Percentiles rank a stretch among this genome's conserved stretches.
Conservation (phyloP, 257 asterid species). For the Capsicum pubescens region DNA sequence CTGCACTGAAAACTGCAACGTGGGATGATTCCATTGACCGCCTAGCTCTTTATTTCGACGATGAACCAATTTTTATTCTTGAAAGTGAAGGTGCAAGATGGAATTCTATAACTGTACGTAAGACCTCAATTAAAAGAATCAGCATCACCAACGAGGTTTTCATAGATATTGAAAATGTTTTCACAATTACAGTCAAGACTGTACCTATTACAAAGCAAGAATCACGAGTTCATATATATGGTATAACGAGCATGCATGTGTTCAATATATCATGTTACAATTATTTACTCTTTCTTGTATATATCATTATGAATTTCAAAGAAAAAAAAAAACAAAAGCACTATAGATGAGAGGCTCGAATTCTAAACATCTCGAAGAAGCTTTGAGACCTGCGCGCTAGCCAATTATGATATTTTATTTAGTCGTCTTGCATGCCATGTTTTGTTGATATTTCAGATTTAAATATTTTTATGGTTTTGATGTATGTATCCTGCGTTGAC, state of each 20-base stretch:
- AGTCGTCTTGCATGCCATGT: too few species aligned
- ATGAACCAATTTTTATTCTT: conserved; percentile 10
- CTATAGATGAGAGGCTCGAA: too few species aligned
- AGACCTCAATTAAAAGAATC: conserved; percentile 6
- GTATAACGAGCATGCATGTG: neutral
- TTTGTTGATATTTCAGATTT: too few species aligned
- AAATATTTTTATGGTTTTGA: too few species aligned
- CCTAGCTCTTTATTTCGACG: neutral
- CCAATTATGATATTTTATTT: too few species aligned
- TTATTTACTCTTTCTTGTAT: neutral
- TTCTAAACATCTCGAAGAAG: too few species aligned
- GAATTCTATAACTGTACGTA: conserved; percentile 23
- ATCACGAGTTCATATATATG: conserved; percentile 18
- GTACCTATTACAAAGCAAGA: conserved; percentile 17
- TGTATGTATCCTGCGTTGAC: too few species aligned
- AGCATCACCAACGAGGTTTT: neutral
- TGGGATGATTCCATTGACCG: conserved; percentile 30
- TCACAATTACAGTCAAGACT: neutral
- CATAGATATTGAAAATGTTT: neutral
- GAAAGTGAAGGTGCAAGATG: conserved; percentile 7
- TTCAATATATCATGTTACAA: neutral
- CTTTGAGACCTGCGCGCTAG: too few species aligned
- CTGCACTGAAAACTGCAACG: conserved; percentile 19
- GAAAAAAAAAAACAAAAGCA: neutral
- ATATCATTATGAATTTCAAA: neutral